These are phyloP conservation scores for Xenoacremonium recifei DNA, from an alignment of 2,329 filamentous ascomycete genomes.

Conservation along the genomic window DNA sequence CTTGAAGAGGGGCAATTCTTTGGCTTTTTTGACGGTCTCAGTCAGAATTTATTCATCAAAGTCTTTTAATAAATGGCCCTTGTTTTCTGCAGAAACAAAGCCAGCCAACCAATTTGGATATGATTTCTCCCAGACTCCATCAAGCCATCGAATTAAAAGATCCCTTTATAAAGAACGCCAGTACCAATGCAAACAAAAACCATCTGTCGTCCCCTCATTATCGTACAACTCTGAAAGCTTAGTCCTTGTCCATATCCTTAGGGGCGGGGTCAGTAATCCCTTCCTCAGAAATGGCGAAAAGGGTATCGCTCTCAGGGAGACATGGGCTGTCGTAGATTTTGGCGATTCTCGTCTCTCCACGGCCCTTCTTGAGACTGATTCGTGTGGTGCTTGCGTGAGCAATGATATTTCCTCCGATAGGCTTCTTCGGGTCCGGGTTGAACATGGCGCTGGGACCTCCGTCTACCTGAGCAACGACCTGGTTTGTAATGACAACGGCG, in stretches of 20 bases:
- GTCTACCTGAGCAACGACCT: constrained; percentile 97
- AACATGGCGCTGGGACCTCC: constrained; percentile 97
- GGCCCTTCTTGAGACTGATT: constrained; percentile 91
- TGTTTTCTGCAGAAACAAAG: no score
- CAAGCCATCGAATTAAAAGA: no score
- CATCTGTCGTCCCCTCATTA: constrained; percentile 19
- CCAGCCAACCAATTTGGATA: no score
- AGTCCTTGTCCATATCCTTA: constrained; percentile 90
- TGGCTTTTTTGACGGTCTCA: no score
- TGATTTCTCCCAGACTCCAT: no score
- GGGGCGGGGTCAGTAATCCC: constrained; percentile 94
- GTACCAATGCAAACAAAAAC: constrained; percentile 24
- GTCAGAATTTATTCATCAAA: no score
- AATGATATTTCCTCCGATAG: constrained; percentile 98
- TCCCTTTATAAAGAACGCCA: constrained; percentile 29
- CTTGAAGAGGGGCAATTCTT: no score
- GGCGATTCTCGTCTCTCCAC: constrained; percentile 92
- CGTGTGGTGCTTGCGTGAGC: constrained; percentile 95
- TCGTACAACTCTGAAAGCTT: constrained; percentile 10
- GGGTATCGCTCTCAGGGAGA: constrained; percentile 89
- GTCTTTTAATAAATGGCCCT: no score
- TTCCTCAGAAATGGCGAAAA: constrained; percentile 96
- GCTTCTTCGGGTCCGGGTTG: constrained; percentile 98
- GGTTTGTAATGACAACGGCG: constrained; percentile 97
- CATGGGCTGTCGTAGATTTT: constrained; percentile 99